A percentile compares a stretch with the other conserved stretches of the same genome.
These are phyloP conservation scores for Chytriomyces sp. DNA, from an alignment of 192 early-diverging fungal species.

Conservation along the genomic window DNA sequence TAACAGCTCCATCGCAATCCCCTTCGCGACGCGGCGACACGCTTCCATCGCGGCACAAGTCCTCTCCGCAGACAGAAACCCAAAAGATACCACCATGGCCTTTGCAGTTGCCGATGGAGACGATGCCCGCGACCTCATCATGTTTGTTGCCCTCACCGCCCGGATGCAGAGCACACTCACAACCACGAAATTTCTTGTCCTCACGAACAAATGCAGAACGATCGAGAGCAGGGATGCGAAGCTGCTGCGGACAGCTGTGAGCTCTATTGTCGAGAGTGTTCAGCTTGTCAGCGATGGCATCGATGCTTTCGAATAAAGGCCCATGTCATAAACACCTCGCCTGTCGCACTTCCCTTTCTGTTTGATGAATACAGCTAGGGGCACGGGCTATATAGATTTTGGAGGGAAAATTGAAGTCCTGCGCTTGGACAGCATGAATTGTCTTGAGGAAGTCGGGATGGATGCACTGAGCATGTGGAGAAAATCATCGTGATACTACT, in stretches of 20 bases:
- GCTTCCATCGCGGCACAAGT: background rate
- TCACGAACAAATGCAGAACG: background rate
- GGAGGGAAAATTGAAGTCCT: no score
- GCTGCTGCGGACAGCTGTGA: slow-evolving; percentile 12
- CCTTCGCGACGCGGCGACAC: background rate
- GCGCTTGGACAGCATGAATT: no score
- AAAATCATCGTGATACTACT: no score
- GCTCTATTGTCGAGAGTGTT: slow-evolving; percentile 12
- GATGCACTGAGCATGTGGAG: no score
- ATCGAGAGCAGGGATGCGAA: slow-evolving; percentile 10
- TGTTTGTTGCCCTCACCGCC: no score
- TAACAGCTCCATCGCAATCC: slow-evolving; percentile 2
- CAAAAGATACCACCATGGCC: slow-evolving; percentile 1
- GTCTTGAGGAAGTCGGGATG: no score
- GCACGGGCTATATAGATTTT: no score
- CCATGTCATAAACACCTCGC: no score
- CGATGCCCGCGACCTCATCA: no score
- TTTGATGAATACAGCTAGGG: no score
- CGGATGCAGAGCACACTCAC: background rate
- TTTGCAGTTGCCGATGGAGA: slow-evolving; percentile 1
- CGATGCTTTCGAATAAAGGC: slow-evolving; percentile 9
- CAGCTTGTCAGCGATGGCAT: slow-evolving; percentile 26
- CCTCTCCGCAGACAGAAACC: slow-evolving; percentile 10
- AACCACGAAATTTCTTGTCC: background rate
- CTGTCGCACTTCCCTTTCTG: no score